Conservation (phyloP, 208 protist genomes). For the Crithidia bombi region DNA sequence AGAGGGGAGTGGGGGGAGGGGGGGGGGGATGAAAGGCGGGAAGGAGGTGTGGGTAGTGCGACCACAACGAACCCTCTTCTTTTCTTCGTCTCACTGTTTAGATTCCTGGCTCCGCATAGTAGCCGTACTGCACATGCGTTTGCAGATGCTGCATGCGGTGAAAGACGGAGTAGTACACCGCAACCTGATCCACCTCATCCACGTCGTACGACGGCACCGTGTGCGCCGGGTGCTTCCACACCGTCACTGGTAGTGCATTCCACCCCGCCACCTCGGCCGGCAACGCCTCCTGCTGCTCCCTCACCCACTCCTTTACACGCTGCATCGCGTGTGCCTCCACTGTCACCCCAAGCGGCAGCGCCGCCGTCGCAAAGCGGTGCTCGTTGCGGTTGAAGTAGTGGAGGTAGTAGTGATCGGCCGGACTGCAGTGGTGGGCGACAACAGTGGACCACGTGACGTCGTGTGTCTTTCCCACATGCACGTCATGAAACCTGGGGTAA, state of each 20-base stretch:
- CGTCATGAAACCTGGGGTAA: conserved; percentile 1
- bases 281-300: neutral
- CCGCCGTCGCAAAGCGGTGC: neutral
- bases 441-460: conserved; percentile 23
- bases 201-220: conserved; percentile 2
- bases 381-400: conserved; percentile 23
- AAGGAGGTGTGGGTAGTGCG: too few relatives aligned
- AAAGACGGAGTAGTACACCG: conserved; percentile 5
- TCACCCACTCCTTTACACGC: neutral
- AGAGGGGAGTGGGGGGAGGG: neutral
- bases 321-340: neutral
- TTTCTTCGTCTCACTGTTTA: too few relatives aligned
- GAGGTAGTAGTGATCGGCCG: conserved; percentile 14
- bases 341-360: neutral
- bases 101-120: neutral
- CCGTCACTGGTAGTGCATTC: neutral
- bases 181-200: conserved; percentile 3
- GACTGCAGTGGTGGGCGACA: conserved; percentile 11
- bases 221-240: neutral
- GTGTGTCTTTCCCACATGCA: conserved; percentile 1
- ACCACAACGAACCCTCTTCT: too few relatives aligned
- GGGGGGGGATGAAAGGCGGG: too few relatives aligned
- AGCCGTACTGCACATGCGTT: neutral
- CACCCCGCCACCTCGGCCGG: conserved; percentile 8
- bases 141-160: neutral